Evolutionary conservation across 176 grass and related monocot species (phyloP), one percentile per base, ranked within the genome.

Genomic region (Aegilops sharonensis): DNA sequence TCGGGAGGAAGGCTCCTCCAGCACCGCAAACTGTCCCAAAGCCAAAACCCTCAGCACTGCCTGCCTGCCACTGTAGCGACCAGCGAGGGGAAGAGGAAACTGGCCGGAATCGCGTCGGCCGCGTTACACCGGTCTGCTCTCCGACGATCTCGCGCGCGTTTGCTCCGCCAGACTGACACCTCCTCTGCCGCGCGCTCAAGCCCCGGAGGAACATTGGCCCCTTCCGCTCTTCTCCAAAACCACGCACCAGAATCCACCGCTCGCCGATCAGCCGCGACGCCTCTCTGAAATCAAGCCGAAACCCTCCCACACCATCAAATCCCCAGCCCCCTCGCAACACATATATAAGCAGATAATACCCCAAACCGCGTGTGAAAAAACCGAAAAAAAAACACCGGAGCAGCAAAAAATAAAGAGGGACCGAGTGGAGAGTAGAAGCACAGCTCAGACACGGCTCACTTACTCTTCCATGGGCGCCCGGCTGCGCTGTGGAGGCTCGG

Each of bases 381-480:
- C 25, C 25, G 25, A 25, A 25, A 25, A 25, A 25, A 25, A 5
- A 10, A 3, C 37, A 40, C 37, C 37, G 0, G 37, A 40, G 37
- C 37, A 40, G 37, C 37, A 39, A 2, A 39, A 2, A 39, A 40
- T 2, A 3, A 11, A 23, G 12, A 5, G 37, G 9, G 37, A 40
- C 37, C 37, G 37, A 40, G 37, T 40, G 2, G 37, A 40, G 37
- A 40, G 37, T 2, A 9, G 37, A 40, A 40, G 37, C 37, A 14
- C 3, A 17, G 13, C 2, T 10, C n/a, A 73, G 11, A 27, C 32
- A 5, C 32, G 21, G 15, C 80, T 20, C 17, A 20, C 52, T 87
- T 75, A 91, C 89, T 11, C 45, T 6, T 17, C 89, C 89, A 91
- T 91, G 37, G 75, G 69, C 36, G 10, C 8, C 12, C n/a, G 50